Evolutionary conservation across 1,284 basidiomycete species (phyloP).

Genomic region (Ustilago crameri): DNA sequence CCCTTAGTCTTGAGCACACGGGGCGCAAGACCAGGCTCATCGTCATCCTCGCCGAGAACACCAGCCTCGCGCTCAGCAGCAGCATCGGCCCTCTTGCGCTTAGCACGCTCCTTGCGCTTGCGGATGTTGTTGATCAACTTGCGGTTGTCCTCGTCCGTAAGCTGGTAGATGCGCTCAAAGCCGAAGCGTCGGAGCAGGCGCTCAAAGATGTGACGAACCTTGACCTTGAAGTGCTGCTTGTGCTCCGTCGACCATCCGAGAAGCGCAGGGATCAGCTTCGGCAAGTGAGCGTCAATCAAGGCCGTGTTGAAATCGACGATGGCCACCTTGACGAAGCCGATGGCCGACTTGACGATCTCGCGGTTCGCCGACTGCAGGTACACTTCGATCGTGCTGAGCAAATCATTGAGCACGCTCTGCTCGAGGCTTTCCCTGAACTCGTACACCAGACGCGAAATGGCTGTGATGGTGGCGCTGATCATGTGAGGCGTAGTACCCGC

Average conservation of each 20-base stretch:
- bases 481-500: conserved; percentile 95
- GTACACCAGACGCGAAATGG: conserved; percentile 90
- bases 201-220: conserved; percentile 96
- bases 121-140: conserved; percentile 88
- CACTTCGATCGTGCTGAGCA: conserved; percentile 86
- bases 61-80: conserved; percentile 71
- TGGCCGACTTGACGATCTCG: conserved; percentile 95
- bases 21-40: conserved; percentile 45
- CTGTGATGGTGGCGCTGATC: conserved; percentile 96
- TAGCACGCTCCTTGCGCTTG: conserved; percentile 89
- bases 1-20: conserved; percentile 48
- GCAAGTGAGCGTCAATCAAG: conserved; percentile 80
- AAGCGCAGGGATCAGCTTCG: conserved; percentile 82
- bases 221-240: conserved; percentile 98
- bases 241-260: conserved; percentile 94
- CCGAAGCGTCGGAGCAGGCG: conserved; percentile 91
- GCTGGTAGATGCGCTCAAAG: conserved; percentile 79
- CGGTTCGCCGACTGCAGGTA: conserved; percentile 93
- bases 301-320: conserved; percentile 83
- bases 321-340: conserved; percentile 94
- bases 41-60: conserved; percentile 36
- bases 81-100: conserved; percentile 70
- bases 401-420: conserved; percentile 81
- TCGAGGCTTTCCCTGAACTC: conserved; percentile 86
- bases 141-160: conserved; percentile 76